A percentile compares a stretch with the other conserved stretches of the same genome.
phyloP scores from a whole-genome alignment of 352 stramenopile species.

The Pythium chondricola region DNA sequence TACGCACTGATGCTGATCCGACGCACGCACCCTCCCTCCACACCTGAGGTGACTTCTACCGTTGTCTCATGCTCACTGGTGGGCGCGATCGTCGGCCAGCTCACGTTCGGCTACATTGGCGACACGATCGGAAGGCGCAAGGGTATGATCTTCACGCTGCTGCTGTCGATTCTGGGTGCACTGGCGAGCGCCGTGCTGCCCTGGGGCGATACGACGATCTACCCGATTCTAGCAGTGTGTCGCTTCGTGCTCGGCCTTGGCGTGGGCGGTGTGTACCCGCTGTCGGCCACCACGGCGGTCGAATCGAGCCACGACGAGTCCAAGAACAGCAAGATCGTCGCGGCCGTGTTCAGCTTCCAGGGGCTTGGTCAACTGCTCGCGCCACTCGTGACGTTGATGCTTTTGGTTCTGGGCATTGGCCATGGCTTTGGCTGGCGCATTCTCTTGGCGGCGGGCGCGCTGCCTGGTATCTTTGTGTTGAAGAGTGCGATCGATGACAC shows the following conservation, averaged over 20 bases:
- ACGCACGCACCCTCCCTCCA: conserved; percentile 43
- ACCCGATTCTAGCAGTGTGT: conserved; percentile 55
- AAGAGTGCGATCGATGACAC: conserved; percentile 41
- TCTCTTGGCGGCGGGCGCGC: conserved; percentile 40
- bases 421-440: conserved; percentile 42
- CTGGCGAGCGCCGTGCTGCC: conserved; percentile 48
- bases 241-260: conserved; percentile 72
- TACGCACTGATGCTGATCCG: conserved; percentile 30
- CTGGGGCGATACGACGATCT: conserved; percentile 48
- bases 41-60: conserved; percentile 45
- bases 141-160: conserved; percentile 71
- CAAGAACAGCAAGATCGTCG: conserved; percentile 62
- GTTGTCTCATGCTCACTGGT: conserved; percentile 44
- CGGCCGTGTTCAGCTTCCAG: conserved; percentile 63
- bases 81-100: conserved; percentile 70
- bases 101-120: conserved; percentile 78
- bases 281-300: conserved; percentile 65
- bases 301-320: conserved; percentile 40
- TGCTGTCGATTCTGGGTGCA: conserved; percentile 61
- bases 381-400: conserved; percentile 54
- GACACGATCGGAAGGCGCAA: conserved; percentile 56
- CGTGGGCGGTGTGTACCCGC: conserved; percentile 75
- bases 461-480: conserved; percentile 58
- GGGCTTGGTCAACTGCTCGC: conserved; percentile 50
- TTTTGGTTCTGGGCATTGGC: conserved; percentile 32